Conservation (phyloP, 495 filamentous ascomycete genomes). For the Lasiosphaeria hispida region DNA sequence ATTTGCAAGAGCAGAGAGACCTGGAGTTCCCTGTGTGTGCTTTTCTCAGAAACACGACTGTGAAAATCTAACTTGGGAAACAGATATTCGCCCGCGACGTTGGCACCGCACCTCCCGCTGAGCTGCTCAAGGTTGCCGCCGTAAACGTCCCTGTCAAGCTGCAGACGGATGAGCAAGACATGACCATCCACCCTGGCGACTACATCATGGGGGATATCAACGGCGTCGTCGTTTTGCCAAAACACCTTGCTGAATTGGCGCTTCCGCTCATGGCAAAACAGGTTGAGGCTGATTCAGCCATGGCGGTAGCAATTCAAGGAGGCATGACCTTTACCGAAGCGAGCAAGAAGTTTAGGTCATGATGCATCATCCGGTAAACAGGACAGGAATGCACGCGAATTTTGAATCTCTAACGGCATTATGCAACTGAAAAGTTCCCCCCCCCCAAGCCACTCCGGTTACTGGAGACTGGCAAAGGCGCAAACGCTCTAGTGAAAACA, state of each 20-base stretch:
- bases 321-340: slow-evolving; percentile 55
- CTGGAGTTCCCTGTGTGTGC: slow-evolving; percentile 43
- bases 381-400: not conserved
- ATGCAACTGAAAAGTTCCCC: no score
- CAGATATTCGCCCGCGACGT: slow-evolving; percentile 53
- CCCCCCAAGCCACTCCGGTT: no score
- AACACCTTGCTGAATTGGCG: slow-evolving; percentile 45
- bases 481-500: no score
- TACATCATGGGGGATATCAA: slow-evolving; percentile 57
- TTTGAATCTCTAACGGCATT: no score
- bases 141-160: slow-evolving; percentile 42
- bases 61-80: not conserved
- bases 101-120: slow-evolving; percentile 50
- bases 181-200: slow-evolving; percentile 53
- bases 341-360: slow-evolving; percentile 44
- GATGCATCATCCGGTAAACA: not conserved
- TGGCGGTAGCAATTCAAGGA: slow-evolving; percentile 48
- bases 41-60: not conserved
- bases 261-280: slow-evolving; percentile 48
- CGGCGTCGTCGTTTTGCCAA: slow-evolving; percentile 51
- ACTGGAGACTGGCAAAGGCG: no score
- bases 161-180: slow-evolving; percentile 43
- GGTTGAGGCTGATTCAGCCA: slow-evolving; percentile 53
- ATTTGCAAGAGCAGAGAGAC: slow-evolving; percentile 58
- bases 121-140: slow-evolving; percentile 43